Evolutionary conservation across 768 basidiomycete genomes (phyloP).

Genomic region (Tricholoma saponaceum): DNA sequence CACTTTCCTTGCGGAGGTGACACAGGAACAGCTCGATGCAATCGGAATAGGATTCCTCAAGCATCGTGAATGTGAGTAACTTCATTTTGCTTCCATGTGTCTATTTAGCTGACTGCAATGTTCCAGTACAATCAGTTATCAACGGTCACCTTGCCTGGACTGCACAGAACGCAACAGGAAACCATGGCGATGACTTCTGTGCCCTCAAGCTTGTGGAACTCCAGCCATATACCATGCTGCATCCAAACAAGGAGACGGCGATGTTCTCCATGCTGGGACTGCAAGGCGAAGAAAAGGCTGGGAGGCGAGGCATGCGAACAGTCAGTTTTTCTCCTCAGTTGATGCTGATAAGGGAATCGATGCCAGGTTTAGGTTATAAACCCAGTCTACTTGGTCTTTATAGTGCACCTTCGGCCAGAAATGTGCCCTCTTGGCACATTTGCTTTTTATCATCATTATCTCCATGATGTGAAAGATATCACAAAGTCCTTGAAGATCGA

Average conservation of each 20-base stretch:
- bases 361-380: constrained; percentile 21
- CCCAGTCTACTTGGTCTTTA: constrained; percentile 23
- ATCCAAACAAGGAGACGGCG: no score
- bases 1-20: no score
- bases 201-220: constrained; percentile 21
- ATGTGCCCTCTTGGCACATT: no score
- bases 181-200: constrained; percentile 27
- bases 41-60: background rate
- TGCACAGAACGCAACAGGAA: constrained; percentile 15
- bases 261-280: constrained; percentile 18
- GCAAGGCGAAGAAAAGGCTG: constrained; percentile 24
- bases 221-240: no score
- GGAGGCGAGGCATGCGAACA: constrained; percentile 19
- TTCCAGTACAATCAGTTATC: background rate
- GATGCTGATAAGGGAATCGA: background rate
- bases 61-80: background rate
- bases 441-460: constrained; percentile 22
- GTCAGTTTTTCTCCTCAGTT: constrained; percentile 6
- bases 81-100: background rate
- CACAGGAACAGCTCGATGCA: background rate
- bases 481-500: no score
- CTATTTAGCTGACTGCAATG: background rate
- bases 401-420: no score
- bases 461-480: constrained; percentile 15
- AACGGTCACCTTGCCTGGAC: no score